These are phyloP conservation scores for Saccharomycopsis sp. DNA, from an alignment of 805 yeast genomes.

Conservation along the genomic window DNA sequence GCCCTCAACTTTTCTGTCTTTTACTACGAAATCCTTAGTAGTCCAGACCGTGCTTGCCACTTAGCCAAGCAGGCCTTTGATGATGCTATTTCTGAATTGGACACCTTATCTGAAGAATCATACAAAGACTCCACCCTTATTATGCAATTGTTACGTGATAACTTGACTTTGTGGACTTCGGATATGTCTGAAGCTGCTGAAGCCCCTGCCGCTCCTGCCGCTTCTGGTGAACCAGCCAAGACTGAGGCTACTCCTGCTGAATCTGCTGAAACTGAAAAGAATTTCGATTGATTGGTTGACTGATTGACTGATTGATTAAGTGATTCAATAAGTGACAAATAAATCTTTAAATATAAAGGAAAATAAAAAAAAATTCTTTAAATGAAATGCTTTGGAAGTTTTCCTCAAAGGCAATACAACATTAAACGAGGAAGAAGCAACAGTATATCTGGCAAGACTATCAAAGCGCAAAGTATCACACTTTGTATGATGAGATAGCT, in stretches of 20 bases:
- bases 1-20: slow-evolving; percentile 97
- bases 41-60: slow-evolving; percentile 98
- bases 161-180: slow-evolving; percentile 95
- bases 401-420: too few species aligned
- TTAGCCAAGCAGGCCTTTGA: slow-evolving; percentile 98
- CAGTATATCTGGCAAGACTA: too few species aligned
- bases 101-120: slow-evolving; percentile 94
- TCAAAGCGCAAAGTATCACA: too few species aligned
- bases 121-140: slow-evolving; percentile 97
- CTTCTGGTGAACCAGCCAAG: slow-evolving; percentile 26
- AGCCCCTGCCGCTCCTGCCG: slow-evolving; percentile 27
- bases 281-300: too few species aligned
- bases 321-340: too few species aligned
- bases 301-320: too few species aligned
- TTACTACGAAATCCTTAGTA: slow-evolving; percentile 95
- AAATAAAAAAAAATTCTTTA: too few species aligned
- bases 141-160: slow-evolving; percentile 98
- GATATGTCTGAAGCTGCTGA: slow-evolving; percentile 73
- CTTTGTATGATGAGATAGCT: too few species aligned
- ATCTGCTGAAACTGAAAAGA: slow-evolving; percentile 1
- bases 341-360: too few species aligned
- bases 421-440: too few species aligned
- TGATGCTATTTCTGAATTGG: slow-evolving; percentile 98
- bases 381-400: too few species aligned
- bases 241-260: neutral